Evolutionary conservation across 331 rosid genomes (phyloP).

Genomic region (Cydonia oblonga): DNA sequence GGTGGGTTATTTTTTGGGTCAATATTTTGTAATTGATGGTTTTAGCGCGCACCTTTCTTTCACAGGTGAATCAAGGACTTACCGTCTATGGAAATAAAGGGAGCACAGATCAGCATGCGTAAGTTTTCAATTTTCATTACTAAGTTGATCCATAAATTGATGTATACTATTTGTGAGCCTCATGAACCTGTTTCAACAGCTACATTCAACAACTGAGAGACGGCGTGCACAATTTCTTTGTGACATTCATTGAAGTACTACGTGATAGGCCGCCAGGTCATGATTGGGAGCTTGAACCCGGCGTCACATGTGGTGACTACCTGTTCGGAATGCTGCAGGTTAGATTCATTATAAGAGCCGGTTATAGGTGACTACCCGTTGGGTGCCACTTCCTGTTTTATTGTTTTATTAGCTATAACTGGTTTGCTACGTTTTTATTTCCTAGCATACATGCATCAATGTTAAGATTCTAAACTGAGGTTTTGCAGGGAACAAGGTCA

Average conservation of each 20-base stretch:
- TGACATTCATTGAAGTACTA: constrained; percentile 87
- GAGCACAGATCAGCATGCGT: constrained; percentile 98
- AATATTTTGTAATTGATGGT: background rate
- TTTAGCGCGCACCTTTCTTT: constrained; percentile 6
- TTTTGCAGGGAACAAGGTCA: constrained; percentile 84
- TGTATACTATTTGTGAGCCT: background rate
- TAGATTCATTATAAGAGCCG: constrained; percentile 2
- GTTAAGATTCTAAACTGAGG: background rate
- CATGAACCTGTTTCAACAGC: constrained; percentile 30
- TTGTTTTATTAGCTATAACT: background rate
- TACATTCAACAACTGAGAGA: constrained; percentile 97
- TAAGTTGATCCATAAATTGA: background rate
- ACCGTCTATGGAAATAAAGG: constrained; percentile 90
- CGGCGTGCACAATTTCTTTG: constrained; percentile 93
- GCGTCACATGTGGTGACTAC: constrained; percentile 97
- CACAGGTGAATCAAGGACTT: constrained; percentile 84
- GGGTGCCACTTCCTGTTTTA: background rate
- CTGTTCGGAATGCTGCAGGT: constrained; percentile 99
- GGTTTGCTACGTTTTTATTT: too few relatives aligned
- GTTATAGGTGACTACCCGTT: background rate
- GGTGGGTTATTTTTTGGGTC: background rate
- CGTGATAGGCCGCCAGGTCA: constrained; percentile 99
- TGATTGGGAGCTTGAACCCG: constrained; percentile 99
- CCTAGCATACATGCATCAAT: background rate
- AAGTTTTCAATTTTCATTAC: constrained; percentile 24